These are phyloP conservation scores for Seminavis robusta DNA, from an alignment of 108 stramenopile genomes.

Conservation along the genomic window DNA sequence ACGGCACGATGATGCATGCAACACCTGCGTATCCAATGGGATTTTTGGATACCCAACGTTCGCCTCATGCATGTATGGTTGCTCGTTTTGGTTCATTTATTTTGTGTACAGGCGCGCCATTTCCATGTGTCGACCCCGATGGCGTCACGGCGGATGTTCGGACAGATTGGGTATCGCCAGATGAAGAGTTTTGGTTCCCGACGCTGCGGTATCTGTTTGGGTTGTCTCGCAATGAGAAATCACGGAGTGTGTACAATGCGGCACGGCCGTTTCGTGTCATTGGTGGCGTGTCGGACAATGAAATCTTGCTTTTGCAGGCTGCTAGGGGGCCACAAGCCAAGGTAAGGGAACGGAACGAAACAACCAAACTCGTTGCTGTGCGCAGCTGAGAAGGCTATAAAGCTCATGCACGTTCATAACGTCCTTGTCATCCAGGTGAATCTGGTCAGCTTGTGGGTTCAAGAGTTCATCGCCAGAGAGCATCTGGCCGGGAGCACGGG, in stretches of 20 bases:
- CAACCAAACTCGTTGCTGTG: too few relatives aligned
- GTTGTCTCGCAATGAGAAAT: conserved; percentile 31
- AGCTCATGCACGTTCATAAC: too few relatives aligned
- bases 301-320: conserved; percentile 48
- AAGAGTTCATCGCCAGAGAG: conserved; percentile 73
- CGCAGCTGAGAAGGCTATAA: too few relatives aligned
- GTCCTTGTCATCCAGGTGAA: too few relatives aligned
- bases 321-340: conserved; percentile 75
- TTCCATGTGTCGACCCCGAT: conserved; percentile 66
- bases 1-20: too few relatives aligned
- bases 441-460: conserved; percentile 58
- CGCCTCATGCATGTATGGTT: too few relatives aligned
- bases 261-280: conserved; percentile 70
- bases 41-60: too few relatives aligned
- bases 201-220: conserved; percentile 49
- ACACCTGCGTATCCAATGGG: too few relatives aligned
- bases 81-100: too few relatives aligned
- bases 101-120: too few relatives aligned
- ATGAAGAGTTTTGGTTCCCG: background rate
- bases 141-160: conserved; percentile 38
- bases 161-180: conserved; percentile 29
- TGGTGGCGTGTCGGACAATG: conserved; percentile 64
- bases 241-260: conserved; percentile 56
- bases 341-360: too few relatives aligned
- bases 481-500: conserved; percentile 60